Conservation (phyloP, 2,329 filamentous ascomycete species). For the Rhinocladiella mackenziei region DNA sequence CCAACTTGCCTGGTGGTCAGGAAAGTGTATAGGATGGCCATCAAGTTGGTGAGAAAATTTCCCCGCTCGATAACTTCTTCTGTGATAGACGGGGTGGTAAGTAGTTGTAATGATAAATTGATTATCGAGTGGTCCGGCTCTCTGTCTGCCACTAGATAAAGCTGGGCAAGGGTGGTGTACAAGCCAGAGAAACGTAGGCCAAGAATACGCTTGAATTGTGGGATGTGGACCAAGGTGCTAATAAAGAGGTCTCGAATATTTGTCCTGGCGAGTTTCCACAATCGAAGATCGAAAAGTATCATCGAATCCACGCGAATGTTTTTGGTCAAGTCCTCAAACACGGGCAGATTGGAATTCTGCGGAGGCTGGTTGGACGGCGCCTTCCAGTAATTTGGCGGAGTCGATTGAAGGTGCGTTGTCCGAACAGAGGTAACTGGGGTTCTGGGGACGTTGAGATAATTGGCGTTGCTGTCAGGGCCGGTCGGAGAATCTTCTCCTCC, state of each 20-base stretch:
- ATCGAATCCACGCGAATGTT: constrained; percentile 89
- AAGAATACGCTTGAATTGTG: constrained; percentile 90
- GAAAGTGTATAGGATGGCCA: constrained; percentile 97
- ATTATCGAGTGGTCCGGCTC: constrained; percentile 98
- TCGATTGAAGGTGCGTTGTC: constrained; percentile 36
- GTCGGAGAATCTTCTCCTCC: constrained; percentile 15
- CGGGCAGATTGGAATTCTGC: constrained; percentile 67
- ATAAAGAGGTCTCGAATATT: constrained; percentile 92
- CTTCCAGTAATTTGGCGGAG: constrained; percentile 28
- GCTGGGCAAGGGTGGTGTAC: constrained; percentile 87
- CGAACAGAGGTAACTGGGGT: constrained; percentile 60
- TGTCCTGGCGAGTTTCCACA: constrained; percentile 95
- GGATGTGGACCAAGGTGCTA: constrained; percentile 90
- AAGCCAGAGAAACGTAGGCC: constrained; percentile 90
- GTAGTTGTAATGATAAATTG: constrained; percentile 91
- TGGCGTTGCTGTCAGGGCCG: constrained; percentile 28
- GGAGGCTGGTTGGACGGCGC: constrained; percentile 32
- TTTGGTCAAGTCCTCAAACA: constrained; percentile 82
- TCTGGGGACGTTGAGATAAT: constrained; percentile 69
- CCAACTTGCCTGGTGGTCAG: constrained; percentile 93
- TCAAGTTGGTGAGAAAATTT: constrained; percentile 90
- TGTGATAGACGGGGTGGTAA: constrained; percentile 94
- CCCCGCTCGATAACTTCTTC: constrained; percentile 90
- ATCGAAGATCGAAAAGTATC: constrained; percentile 85
- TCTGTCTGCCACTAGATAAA: constrained; percentile 92